A percentile compares a stretch with the other conserved stretches of the same genome.
phyloP scores from a whole-genome alignment of 208 protist species.

The Leishmania braziliensis region DNA sequence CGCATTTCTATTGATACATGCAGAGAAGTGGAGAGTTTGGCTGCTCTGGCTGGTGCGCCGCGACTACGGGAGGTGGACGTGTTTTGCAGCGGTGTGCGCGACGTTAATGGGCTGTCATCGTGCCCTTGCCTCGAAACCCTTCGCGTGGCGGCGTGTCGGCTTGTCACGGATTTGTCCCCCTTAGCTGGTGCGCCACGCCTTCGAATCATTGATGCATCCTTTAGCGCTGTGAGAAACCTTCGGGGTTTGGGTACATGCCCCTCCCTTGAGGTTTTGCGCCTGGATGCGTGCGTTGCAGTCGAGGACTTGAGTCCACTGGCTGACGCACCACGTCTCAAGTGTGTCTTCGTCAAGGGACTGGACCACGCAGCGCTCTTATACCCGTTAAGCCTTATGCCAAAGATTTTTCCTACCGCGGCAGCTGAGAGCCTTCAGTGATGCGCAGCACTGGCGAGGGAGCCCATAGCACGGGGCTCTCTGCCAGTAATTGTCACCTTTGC shows the following conservation, averaged over 20 bases:
- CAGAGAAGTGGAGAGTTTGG: conserved; percentile 1
- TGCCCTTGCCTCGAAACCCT: conserved; percentile 10
- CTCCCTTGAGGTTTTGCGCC: conserved; percentile 8
- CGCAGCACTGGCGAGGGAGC: not conserved
- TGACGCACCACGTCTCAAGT: conserved; percentile 12
- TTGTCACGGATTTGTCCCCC: conserved; percentile 12
- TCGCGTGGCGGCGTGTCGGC: not conserved
- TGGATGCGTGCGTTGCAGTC: conserved; percentile 7
- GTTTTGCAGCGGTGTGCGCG: conserved; percentile 11
- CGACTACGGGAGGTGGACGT: conserved; percentile 7
- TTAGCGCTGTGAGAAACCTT: conserved; percentile 9
- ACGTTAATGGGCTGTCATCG: conserved; percentile 3
- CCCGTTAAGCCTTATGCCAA: conserved; percentile 1
- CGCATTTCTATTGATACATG: conserved; percentile 9
- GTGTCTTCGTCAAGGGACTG: conserved; percentile 5
- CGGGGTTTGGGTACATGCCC: conserved; percentile 5
- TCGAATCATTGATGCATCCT: conserved; percentile 14
- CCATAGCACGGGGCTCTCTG: not conserved
- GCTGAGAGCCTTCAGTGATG: not conserved
- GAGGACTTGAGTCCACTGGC: conserved; percentile 2
- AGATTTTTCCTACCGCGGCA: conserved; percentile 6
- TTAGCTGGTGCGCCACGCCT: conserved; percentile 13
- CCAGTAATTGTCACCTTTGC: not conserved
- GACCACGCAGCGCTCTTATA: not conserved
- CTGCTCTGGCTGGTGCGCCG: conserved; percentile 2